Percentiles rank a stretch among this genome's conserved stretches.
Conservation (phyloP, 495 filamentous ascomycete genomes). For the Penicillium canariense region DNA sequence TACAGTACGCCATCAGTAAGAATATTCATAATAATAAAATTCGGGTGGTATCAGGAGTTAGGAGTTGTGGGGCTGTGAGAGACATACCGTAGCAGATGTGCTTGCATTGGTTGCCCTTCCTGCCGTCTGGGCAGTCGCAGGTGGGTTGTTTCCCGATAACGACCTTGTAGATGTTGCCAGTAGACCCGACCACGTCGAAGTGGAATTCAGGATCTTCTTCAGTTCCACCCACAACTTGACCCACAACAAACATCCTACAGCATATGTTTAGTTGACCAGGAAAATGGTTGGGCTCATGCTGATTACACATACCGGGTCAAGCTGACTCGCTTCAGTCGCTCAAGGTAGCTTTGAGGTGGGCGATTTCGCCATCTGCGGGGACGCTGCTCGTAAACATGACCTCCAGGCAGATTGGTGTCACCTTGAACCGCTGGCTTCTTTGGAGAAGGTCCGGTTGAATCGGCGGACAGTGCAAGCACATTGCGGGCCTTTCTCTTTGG, state of each 20-base stretch:
- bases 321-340: conserved; percentile 40
- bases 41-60: not conserved
- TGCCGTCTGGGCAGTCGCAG: conserved; percentile 67
- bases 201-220: conserved; percentile 46
- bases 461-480: conserved; percentile 22
- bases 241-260: conserved; percentile 57
- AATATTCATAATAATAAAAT: conserved; percentile 5
- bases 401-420: not conserved
- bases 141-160: conserved; percentile 52
- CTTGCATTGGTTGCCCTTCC: conserved; percentile 72
- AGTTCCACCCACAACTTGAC: conserved; percentile 43
- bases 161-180: conserved; percentile 71
- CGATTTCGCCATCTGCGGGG: conserved; percentile 35
- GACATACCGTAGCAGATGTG: conserved; percentile 61
- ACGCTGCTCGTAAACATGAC: conserved; percentile 34
- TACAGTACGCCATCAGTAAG: conserved; percentile 17
- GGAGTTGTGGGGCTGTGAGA: not conserved
- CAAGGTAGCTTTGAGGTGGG: conserved; percentile 40
- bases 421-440: conserved; percentile 10
- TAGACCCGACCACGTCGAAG: conserved; percentile 70
- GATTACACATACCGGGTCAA: conserved; percentile 33
- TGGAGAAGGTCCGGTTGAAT: conserved; percentile 5
- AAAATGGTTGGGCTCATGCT: not conserved
- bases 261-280: not conserved
- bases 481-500: not conserved